Evolutionary conservation across 495 filamentous ascomycete genomes (phyloP), one percentile per base, ranked within the genome.

Genomic region (Penicillium salamii): DNA sequence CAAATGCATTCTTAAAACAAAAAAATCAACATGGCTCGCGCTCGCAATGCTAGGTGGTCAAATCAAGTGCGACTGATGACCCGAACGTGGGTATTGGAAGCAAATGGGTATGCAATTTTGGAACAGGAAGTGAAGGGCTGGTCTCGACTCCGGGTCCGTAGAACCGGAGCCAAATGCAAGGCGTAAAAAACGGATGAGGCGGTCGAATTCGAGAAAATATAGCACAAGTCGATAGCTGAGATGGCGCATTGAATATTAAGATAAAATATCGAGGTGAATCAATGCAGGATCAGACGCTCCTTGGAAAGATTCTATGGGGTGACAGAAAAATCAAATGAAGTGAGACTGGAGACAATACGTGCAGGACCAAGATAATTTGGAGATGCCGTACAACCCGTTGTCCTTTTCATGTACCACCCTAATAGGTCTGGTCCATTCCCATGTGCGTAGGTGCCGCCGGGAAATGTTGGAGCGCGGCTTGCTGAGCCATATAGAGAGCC

Each of bases 1-100:
- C 13, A 39, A 62, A 70, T 65, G 65, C 67, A 69, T 60, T 62
- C 56, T 64, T 49, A 58, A 70, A 65, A 65, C 57, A 59, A 61
- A 50, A 44, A 51, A 52, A 55, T 52, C 50, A 58, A 54, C 48
- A 69, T 67, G 67, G 71, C 70, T 75, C 67, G 70, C 72, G 72
- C 72, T 73, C 70, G 71, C 71, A 74, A 76, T 76, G 72, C 72
- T 70, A 76, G 69, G 67, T 70, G 61, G 64, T 55, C 49, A 60
- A 58, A 58, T 53, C 49, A 65, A 65, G 68, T 74, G 70, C 69
- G 69, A 61, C 62, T 68, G 59, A 55, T 57, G 54, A 59, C 66
- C 68, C 64, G 65, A 51, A 40, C 59, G 57, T 60, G 54, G 63
- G 49, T 49, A 55, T 47, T 61, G 37, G 41, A 61, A 66, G 45